Base-by-base conservation (phyloP, 2,329 filamentous ascomycete genomes). In the Verticillium nonalfalfae region DNA sequence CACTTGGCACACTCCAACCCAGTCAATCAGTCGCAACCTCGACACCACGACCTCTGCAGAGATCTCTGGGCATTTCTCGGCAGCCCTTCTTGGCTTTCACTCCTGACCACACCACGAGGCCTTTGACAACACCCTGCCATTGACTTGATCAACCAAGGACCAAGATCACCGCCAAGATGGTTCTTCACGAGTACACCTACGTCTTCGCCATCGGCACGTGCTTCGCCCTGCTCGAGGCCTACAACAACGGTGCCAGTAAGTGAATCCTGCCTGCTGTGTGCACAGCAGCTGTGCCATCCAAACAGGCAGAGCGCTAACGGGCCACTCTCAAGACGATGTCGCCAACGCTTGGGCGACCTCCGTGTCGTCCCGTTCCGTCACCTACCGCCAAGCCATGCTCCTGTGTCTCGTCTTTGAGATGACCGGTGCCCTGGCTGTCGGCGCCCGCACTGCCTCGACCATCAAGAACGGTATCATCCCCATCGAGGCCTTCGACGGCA, bases 331-430 rank as follows among this genome's bases (percentile, higher is more conserved):
- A 89, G 86, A 93, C 75, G 90, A 93, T 89, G 90, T 94, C 61
- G 90, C 90, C 71, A 94, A 94, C 76, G 79, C 90, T 58, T 93
- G 89, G 88, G 90, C 90, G 7, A 93, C 90, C 68, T 89, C 85
- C 56, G 90, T 93, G 62, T 93, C 90, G 21, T 93, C 90, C n/a
- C 79, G 90, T 60, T 93, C 90, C 66, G 81, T 91, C 69, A 80
- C 86, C 2, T 90, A 91, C 76, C 75, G 84, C 67, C 85, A 88
- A 75, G 89, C 86, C 65, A 89, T 89, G 85, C 68, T 88, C 38
- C 76, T 89, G 57, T 84, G 86, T 57, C 82, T 84, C 56, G 74
- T 90, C 64, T 90, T 90, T 74, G 88, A 91, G 73, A 79, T 90
- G 74, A 73, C 85, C 56, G 88, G 88, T 56, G 88, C 88, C 65